Evolutionary conservation across 1,284 basidiomycete species (phyloP), one percentile per base, ranked within the genome.

Genomic region (Abortiporus biennis): DNA sequence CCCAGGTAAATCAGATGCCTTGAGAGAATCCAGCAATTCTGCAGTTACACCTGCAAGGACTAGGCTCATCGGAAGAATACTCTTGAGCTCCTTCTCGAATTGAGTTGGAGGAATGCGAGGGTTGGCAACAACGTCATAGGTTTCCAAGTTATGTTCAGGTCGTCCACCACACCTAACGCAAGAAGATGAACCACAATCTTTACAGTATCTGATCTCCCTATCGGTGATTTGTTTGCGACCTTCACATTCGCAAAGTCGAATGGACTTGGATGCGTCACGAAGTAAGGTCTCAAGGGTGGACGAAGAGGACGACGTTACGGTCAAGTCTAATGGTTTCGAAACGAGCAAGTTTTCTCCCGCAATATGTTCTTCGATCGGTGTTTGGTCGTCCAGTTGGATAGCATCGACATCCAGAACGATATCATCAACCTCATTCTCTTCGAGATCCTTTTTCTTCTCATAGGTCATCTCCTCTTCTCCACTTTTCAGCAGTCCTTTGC

Each of bases 101-200:
- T 73, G 67, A 16, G 74, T 71, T 0, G 93, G 92, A 12, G 74
- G 67, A 5, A 88, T 59, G 15, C 86, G 78, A 15, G 74, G 67
- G 30, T 73, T 54, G 1, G 64, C 55, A 2, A 49, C 53, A 21
- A 76, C 54, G 48, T 84, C 74, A 48, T 89, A 68, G 2, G 65
- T 61, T 23, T 64, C 56, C 50, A 82, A 82, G 49, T 83, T 83
- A 61, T 97, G 93, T 50, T 92, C 85, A 0, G 94, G 94, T 44
- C 91, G 80, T 19, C 92, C 92, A 32, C 89, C 89, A 56, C 93
- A 96, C 51, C 80, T 82, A 49, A 76, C 75, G 65, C 93, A 97
- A 17, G 86, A 84, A 6, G 90, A 80, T 13, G 81, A 78, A 11
- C 77, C 78, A 56, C 93, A 97, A 43, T 86, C 85, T 6, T 59